Percentiles rank a stretch among this genome's conserved stretches.
Evolutionary conservation across 768 basidiomycete species (phyloP).

Genomic region (Naganishia vaughanmartiniae): DNA sequence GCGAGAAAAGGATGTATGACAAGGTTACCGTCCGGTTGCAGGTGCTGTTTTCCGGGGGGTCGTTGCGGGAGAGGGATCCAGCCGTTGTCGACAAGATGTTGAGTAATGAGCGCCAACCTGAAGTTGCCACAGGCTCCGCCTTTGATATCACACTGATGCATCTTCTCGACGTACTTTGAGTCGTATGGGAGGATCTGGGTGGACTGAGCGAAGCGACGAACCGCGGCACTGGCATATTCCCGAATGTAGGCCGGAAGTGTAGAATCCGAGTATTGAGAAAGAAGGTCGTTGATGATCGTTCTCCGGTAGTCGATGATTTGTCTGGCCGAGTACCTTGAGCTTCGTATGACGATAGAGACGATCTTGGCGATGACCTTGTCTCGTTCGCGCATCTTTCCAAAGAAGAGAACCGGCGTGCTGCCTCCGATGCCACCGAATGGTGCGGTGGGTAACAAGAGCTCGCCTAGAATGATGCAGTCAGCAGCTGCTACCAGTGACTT

Average conservation of each 20-base stretch:
- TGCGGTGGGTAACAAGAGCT: background rate
- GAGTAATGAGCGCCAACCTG: too few relatives aligned
- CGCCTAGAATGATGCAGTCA: background rate
- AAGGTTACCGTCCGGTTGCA: too few relatives aligned
- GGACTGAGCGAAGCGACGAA: background rate
- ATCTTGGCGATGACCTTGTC: constrained; percentile 7
- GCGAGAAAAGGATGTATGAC: too few relatives aligned
- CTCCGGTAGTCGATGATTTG: background rate
- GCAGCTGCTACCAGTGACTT: too few relatives aligned
- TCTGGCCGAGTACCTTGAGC: background rate
- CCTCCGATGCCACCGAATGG: background rate
- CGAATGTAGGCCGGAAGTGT: background rate
- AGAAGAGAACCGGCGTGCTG: background rate
- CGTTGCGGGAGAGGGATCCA: too few relatives aligned
- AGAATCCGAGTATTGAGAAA: background rate
- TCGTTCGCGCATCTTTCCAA: background rate
- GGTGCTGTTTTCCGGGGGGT: too few relatives aligned
- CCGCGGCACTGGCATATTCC: background rate
- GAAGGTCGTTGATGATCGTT: background rate
- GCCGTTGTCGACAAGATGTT: too few relatives aligned
- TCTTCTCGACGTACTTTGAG: too few relatives aligned
- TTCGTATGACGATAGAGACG: background rate
- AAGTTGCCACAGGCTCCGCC: too few relatives aligned
- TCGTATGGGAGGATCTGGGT: background rate
- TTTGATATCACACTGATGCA: too few relatives aligned